Evolutionary conservation across 306 rosid species (phyloP).

Genomic region (Amphicarpaea edgeworthii): DNA sequence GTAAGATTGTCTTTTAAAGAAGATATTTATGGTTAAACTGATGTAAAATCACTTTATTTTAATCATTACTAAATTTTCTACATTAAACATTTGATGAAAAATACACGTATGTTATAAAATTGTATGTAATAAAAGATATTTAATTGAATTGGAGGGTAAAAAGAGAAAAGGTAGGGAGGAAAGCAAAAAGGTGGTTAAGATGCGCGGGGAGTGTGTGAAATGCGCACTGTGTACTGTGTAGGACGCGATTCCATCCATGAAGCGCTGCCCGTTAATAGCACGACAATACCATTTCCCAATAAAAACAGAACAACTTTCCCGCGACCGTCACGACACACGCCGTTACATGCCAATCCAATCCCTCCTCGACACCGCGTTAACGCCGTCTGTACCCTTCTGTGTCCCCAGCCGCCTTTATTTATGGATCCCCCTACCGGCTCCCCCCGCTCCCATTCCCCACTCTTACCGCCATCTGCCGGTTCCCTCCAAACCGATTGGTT

Average conservation of each 20-base stretch:
- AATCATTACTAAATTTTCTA: no score
- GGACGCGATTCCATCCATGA: slow-evolving; percentile 40
- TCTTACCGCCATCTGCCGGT: slow-evolving; percentile 57
- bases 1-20: no score
- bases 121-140: no score
- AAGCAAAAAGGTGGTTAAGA: slow-evolving; percentile 8
- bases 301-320: slow-evolving; percentile 59
- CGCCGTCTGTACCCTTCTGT: slow-evolving; percentile 46
- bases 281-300: slow-evolving; percentile 79
- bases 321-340: slow-evolving; percentile 53
- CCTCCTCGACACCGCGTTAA: slow-evolving; percentile 22
- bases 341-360: slow-evolving; percentile 52
- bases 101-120: no score
- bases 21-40: no score
- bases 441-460: slow-evolving; percentile 30
- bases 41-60: no score
- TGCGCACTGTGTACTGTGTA: slow-evolving; percentile 22
- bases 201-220: slow-evolving; percentile 44
- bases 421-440: slow-evolving; percentile 37
- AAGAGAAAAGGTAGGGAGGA: no score
- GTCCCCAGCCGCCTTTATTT: slow-evolving; percentile 52
- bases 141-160: neutral
- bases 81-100: no score
- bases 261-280: slow-evolving; percentile 60
- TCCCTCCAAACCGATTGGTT: slow-evolving; percentile 31